These are phyloP conservation scores for Nelumbo lutea DNA, from an alignment of 164 flowering plant species.

Conservation along the genomic window DNA sequence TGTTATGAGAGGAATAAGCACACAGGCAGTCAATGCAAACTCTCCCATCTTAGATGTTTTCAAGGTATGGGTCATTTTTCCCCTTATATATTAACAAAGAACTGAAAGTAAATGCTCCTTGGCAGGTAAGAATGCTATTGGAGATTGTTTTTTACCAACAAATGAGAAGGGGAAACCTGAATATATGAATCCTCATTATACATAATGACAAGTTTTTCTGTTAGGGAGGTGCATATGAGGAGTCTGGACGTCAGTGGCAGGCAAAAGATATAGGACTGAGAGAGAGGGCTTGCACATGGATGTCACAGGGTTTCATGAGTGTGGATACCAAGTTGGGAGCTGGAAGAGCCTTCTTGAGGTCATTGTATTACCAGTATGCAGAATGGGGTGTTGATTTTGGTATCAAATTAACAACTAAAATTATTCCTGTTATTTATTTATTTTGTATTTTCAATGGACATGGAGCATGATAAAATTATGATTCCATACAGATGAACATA, in stretches of 20 bases:
- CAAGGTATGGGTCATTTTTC: slow-evolving; percentile 35
- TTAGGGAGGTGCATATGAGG: slow-evolving; percentile 61
- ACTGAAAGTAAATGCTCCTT: too few species aligned
- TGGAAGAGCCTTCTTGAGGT: slow-evolving; percentile 80
- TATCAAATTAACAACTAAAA: slow-evolving; percentile 14
- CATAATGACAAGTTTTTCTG: slow-evolving; percentile 4
- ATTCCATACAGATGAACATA: background rate
- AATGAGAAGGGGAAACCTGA: too few species aligned
- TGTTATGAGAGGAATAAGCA: slow-evolving; percentile 94
- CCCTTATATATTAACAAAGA: background rate
- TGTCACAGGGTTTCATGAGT: slow-evolving; percentile 90
- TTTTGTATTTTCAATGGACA: background rate
- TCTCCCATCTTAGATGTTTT: slow-evolving; percentile 64
- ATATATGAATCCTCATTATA: too few species aligned
- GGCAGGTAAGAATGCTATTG: too few species aligned
- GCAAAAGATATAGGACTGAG: slow-evolving; percentile 70
- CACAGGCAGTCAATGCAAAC: slow-evolving; percentile 84
- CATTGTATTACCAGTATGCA: slow-evolving; percentile 83
- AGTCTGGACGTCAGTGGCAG: slow-evolving; percentile 58
- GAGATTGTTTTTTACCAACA: too few species aligned
- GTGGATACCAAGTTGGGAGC: slow-evolving; percentile 66
- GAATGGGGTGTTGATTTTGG: slow-evolving; percentile 97
- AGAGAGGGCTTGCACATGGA: slow-evolving; percentile 79
- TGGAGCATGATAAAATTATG: background rate
- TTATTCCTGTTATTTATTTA: background rate